These are phyloP conservation scores for Coniochaeta sp. DNA, from an alignment of 2,329 filamentous ascomycete species.

Conservation along the genomic window DNA sequence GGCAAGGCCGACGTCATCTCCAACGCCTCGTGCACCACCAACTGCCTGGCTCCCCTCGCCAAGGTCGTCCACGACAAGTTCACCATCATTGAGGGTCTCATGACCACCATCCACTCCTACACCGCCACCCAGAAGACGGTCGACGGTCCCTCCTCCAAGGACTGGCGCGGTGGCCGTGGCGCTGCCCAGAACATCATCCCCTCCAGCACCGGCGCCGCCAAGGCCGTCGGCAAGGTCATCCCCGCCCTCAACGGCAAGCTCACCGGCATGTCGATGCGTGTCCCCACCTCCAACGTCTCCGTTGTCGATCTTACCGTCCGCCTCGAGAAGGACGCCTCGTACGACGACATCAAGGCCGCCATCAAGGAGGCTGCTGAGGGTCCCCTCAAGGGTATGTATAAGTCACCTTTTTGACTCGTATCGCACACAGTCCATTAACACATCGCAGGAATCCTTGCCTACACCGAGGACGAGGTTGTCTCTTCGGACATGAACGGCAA, in stretches of 20 bases:
- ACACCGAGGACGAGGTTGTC: conserved; percentile 97
- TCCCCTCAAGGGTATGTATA: conserved; percentile 69
- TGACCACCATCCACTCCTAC: conserved; percentile 99
- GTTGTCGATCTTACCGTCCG: conserved; percentile 96
- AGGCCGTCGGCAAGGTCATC: conserved; percentile 99
- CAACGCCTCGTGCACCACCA: conserved; percentile 99
- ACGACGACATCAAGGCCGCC: conserved; percentile 88
- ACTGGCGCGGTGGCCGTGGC: conserved; percentile 98
- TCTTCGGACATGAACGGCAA: conserved; percentile 92
- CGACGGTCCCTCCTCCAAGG: conserved; percentile 94
- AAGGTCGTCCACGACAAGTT: conserved; percentile 99
- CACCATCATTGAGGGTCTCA: conserved; percentile 95
- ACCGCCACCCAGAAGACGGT: conserved; percentile 99
- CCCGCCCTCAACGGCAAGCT: conserved; percentile 98
- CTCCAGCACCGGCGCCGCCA: conserved; percentile 97
- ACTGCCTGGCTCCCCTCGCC: conserved; percentile 98
- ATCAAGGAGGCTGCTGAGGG: conserved; percentile 84
- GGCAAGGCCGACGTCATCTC: conserved; percentile 88
- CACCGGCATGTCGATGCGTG: conserved; percentile 99
- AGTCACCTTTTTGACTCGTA: background rate
- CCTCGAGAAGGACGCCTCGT: conserved; percentile 80
- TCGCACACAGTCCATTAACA: background rate
- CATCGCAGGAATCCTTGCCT: conserved; percentile 70
- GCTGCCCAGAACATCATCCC: conserved; percentile 99
- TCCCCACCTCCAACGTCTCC: conserved; percentile 96